These are phyloP conservation scores for Juglanconis juglandina DNA, from an alignment of 2,329 filamentous ascomycete species.

Conservation along the genomic window DNA sequence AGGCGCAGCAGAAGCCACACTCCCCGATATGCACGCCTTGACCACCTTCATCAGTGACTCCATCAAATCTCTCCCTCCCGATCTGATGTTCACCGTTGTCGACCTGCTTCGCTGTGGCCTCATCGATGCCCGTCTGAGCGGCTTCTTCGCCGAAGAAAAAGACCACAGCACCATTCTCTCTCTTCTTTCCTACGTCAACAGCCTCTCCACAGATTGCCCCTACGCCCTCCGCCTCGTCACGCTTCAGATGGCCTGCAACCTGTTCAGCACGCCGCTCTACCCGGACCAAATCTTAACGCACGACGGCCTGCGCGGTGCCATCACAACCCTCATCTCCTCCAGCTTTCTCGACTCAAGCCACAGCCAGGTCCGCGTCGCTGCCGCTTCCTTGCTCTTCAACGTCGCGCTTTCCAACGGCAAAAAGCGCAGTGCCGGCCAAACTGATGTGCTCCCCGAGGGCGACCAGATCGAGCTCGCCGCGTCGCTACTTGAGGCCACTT, in stretches of 20 bases:
- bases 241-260: constrained; percentile 78
- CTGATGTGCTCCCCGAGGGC: constrained; percentile 60
- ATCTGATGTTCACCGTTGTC: constrained; percentile 74
- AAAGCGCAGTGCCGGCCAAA: constrained; percentile 54
- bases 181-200: constrained; percentile 59
- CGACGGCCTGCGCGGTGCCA: constrained; percentile 47
- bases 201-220: constrained; percentile 53
- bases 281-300: constrained; percentile 58
- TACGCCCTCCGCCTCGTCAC: constrained; percentile 83
- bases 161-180: constrained; percentile 60
- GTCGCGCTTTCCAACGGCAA: constrained; percentile 68
- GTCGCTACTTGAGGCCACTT: constrained; percentile 71
- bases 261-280: constrained; percentile 75
- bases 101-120: constrained; percentile 79
- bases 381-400: constrained; percentile 81
- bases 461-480: constrained; percentile 81
- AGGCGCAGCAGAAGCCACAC: constrained; percentile 60
- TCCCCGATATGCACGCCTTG: constrained; percentile 69
- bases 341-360: constrained; percentile 77
- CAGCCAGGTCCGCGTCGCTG: constrained; percentile 72
- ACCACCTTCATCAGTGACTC: constrained; percentile 57
- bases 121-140: constrained; percentile 72
- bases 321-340: constrained; percentile 69
- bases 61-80: constrained; percentile 54
- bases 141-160: constrained; percentile 76